Evolutionary conservation across 2,329 filamentous ascomycete species (phyloP).

Genomic region (Aspergillus pseudoterreus): DNA sequence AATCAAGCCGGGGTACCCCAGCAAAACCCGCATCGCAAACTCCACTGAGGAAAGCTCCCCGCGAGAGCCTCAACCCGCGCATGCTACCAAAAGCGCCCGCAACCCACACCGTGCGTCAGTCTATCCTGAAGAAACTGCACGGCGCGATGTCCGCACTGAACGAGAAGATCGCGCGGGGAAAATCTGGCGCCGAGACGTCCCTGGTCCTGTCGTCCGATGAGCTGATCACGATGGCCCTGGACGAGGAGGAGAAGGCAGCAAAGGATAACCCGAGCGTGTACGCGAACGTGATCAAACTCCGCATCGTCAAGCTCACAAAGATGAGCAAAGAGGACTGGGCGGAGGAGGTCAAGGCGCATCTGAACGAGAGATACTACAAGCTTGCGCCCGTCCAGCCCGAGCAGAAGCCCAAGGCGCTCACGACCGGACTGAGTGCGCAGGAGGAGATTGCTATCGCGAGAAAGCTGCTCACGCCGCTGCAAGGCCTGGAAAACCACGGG

Average conservation of each 20-base stretch:
- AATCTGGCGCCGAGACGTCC: constrained; percentile 26
- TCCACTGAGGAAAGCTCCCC: constrained; percentile 30
- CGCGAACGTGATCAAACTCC: constrained; percentile 76
- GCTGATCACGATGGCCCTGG: constrained; percentile 44
- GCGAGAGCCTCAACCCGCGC: constrained; percentile 44
- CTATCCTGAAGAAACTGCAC: constrained; percentile 44
- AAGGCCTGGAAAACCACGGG: constrained; percentile 62
- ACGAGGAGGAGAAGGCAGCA: constrained; percentile 73
- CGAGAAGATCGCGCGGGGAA: constrained; percentile 31
- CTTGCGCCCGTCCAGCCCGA: constrained; percentile 25
- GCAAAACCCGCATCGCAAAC: constrained; percentile 8
- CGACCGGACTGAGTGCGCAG: constrained; percentile 63
- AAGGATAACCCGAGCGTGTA: constrained; percentile 68
- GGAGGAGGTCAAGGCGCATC: constrained; percentile 52
- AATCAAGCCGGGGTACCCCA: neutral
- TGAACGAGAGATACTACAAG: constrained; percentile 37
- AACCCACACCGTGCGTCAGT: constrained; percentile 37
- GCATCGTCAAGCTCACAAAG: constrained; percentile 70
- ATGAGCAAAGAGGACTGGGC: constrained; percentile 73
- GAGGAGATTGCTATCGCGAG: constrained; percentile 67
- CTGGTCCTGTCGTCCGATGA: constrained; percentile 42
- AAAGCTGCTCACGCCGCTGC: constrained; percentile 61
- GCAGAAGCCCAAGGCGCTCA: constrained; percentile 51
- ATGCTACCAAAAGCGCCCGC: constrained; percentile 44
- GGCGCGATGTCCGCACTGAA: constrained; percentile 41